phyloP scores from a whole-genome alignment of 345 rosid genomes.

The Eutrema yunnanense region DNA sequence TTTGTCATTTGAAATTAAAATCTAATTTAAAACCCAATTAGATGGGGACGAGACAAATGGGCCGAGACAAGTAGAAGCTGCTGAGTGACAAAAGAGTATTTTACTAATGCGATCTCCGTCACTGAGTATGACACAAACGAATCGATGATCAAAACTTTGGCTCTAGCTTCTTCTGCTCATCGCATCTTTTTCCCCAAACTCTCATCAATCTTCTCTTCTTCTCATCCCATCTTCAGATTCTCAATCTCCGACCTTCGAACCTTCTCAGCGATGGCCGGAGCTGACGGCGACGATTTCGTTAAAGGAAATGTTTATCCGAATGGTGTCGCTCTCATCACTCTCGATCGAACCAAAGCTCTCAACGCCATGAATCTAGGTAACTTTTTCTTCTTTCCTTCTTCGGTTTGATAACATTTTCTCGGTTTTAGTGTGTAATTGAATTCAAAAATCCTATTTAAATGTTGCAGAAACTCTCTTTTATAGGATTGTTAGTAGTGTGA shows the following conservation, averaged over 20 bases:
- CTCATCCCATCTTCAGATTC: neutral
- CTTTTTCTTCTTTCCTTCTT: neutral
- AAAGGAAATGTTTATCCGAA: slow-evolving; percentile 67
- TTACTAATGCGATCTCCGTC: neutral
- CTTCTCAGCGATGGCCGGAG: slow-evolving; percentile 47
- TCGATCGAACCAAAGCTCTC: slow-evolving; percentile 91
- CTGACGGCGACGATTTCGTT: slow-evolving; percentile 49
- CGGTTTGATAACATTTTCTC: neutral
- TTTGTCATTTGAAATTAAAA: too few species aligned
- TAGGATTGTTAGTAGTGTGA: neutral
- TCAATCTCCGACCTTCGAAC: slow-evolving; percentile 26
- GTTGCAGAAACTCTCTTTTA: neutral
- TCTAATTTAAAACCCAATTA: too few species aligned
- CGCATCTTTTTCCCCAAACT: slow-evolving; percentile 11
- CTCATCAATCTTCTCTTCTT: neutral
- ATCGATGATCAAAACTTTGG: slow-evolving; percentile 19
- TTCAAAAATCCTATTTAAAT: neutral
- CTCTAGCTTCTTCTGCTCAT: slow-evolving; percentile 1
- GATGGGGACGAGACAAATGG: neutral
- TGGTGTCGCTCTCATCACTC: slow-evolving; percentile 89
- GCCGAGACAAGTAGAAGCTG: neutral
- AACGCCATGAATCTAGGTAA: slow-evolving; percentile 92
- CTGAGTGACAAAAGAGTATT: neutral
- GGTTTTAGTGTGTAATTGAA: neutral
- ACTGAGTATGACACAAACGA: neutral